Base-by-base conservation (phyloP, 148 eudicot species). In the Gaultheria prostrata region DNA sequence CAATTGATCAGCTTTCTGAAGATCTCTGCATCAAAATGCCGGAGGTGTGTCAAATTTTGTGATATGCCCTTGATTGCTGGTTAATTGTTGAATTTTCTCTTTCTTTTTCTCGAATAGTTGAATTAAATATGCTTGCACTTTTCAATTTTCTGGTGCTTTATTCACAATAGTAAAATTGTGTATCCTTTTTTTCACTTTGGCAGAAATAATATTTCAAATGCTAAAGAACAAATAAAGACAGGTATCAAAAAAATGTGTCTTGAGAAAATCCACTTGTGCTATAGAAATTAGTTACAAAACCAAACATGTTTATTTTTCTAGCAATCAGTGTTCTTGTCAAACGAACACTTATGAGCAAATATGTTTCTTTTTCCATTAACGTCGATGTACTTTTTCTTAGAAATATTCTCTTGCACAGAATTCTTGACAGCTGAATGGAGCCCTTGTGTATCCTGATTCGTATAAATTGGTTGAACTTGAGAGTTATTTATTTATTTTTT, bases 1-100 rank as follows among this genome's bases (percentile, higher is more conserved):
- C 99, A 45, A 97, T 97, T 82, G 94, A 97, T 87, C 98, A 97
- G 87, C 97, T 97, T 56, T 94, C 98, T 50, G 98, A 97, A 86
- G 99, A 97, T 84, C 91, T 97, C 76, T 88, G 88, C 83, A 91
- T 97, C 54, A 90, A 92, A 87, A 90, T 97, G 98, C 95, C 97
- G 2, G 99, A 97, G 95, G 98, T 95, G 82, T 67, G 56, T 69
- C 65, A 46, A 18, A 33, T 73, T 57, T 73, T n/a, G 53, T n/a
- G 79, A n/a, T 17, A 50, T 3, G 18, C 49, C 74, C 43, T 82
- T 46, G 26, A 9, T 80, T 83, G n/a, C 65, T 74, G 54, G 17
- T 63, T 9, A 9, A 63, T n/a, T 24, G 13, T 24, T 24, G 11
- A 63, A 10, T 63, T 63, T 63, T 63, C 12, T 63, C 30, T 63